Conservation (phyloP, 352 stramenopile species). For the Globisporangium yorkense region DNA sequence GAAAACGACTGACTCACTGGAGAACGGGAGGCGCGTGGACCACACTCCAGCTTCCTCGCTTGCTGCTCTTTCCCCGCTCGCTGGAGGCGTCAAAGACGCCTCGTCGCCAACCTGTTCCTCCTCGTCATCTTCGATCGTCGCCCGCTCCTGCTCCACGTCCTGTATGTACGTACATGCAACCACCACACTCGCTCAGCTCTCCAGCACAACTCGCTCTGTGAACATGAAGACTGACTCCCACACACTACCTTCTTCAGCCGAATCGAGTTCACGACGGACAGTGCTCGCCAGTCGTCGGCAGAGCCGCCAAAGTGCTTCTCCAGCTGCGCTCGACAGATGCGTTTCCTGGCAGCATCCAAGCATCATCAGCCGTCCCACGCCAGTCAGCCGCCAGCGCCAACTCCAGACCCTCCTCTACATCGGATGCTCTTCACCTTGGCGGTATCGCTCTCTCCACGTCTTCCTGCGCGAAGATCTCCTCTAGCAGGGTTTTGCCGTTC, state of each 20-base stretch:
- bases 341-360: not conserved
- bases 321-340: constrained; percentile 21
- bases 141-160: not conserved
- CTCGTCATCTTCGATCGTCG: constrained; percentile 4
- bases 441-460: not conserved
- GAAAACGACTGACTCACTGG: constrained; percentile 14
- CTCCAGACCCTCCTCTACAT: not conserved
- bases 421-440: constrained; percentile 4
- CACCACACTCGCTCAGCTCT: no score
- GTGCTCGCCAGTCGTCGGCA: constrained; percentile 26
- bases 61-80: not conserved
- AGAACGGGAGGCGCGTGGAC: constrained; percentile 21
- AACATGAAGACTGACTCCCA: not conserved
- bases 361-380: not conserved
- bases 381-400: not conserved
- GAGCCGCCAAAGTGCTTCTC: constrained; percentile 24
- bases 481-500: constrained; percentile 52
- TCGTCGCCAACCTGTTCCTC: not conserved
- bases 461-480: constrained; percentile 26
- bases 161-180: not conserved
- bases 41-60: constrained; percentile 18
- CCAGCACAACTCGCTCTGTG: no score
- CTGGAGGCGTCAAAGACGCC: not conserved
- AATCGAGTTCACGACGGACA: constrained; percentile 30
- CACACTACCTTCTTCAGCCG: not conserved